Evolutionary conservation across 176 grass and related monocot genomes (phyloP), one percentile per base, ranked within the genome.

Genomic region (Pharus latifolius): DNA sequence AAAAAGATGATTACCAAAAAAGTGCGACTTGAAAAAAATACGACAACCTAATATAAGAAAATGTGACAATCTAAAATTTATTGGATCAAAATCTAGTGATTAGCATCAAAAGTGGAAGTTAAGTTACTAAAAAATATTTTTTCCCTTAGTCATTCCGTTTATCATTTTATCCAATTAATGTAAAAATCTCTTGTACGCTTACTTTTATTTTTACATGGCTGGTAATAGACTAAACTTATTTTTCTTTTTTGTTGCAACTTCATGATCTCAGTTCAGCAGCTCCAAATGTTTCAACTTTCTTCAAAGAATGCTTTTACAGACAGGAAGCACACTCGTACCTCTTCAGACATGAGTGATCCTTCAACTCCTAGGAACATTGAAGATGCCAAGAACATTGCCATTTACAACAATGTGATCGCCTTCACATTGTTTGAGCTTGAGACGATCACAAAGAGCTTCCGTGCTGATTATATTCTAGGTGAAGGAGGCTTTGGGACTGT

Each of bases 401-500:
- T 99, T 75, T 99, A 99, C 72, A 99, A 88, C 10, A 84, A 99
- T 83, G 90, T 94, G 35, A 99, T 94, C 26, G 72, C 84, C 41
- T 99, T 99, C 79, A 88, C 95, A 67, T 75, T 99, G 78, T 99
- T 84, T 69, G 95, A 99, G 67, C 95, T 99, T 1, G 95, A 99
- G 73, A 99, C 90, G 0, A 99, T 99, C 56, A 99, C 95, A 65
- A 99, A 99, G 84, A 94, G 84, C 72, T 99, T 99, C 77, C 90
- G 95, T 43, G 68, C 76, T 3, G 95, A 94, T 74, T 99, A 99
- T 72, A 82, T 94, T 56, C 95, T 99, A 69, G 95, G 95, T 17
- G 90, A 91, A 88, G 95, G 95, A 68, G 95, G 95, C 22, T 99
- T 99, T 69, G 95, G 95, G 53, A 94, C 95, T 2, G 95, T 99